phyloP scores from a whole-genome alignment of 208 protist genomes.

The Acanthamoeba triangularis region DNA sequence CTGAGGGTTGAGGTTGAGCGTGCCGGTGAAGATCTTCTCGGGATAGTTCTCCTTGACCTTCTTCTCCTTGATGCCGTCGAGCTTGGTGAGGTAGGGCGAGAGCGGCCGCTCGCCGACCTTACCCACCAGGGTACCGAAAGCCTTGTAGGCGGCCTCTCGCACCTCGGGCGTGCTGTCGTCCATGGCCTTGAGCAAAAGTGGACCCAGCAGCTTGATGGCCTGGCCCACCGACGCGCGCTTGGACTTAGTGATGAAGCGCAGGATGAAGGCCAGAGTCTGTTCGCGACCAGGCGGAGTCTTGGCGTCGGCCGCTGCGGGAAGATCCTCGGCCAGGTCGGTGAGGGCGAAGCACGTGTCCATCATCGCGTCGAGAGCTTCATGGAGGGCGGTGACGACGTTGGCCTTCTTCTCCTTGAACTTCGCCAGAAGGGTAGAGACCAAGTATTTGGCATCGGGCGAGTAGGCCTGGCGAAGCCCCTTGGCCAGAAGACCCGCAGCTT shows the following conservation, averaged over 20 bases:
- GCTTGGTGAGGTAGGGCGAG: constrained; percentile 35
- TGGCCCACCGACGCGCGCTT: constrained; percentile 71
- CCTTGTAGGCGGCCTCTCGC: constrained; percentile 80
- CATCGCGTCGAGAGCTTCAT: constrained; percentile 62
- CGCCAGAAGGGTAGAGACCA: constrained; percentile 61
- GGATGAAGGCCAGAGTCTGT: constrained; percentile 65
- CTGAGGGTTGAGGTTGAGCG: constrained; percentile 13
- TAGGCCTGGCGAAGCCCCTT: constrained; percentile 77
- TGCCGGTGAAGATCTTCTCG: constrained; percentile 72
- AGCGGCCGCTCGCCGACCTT: constrained; percentile 72
- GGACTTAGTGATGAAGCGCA: constrained; percentile 52
- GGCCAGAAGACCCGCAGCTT: constrained; percentile 61
- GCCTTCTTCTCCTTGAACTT: constrained; percentile 86
- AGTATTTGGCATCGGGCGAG: not conserved
- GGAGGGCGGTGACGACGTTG: constrained; percentile 77
- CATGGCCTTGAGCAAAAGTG: constrained; percentile 49
- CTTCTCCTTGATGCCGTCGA: constrained; percentile 81
- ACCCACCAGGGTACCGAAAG: constrained; percentile 72
- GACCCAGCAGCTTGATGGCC: constrained; percentile 66
- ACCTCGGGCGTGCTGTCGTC: constrained; percentile 79
- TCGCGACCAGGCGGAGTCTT: constrained; percentile 66
- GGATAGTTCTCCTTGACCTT: constrained; percentile 77
- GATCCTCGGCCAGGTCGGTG: constrained; percentile 5
- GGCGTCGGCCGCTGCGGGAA: not conserved
- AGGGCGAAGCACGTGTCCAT: constrained; percentile 56